Evolutionary conservation across 805 yeast genomes (phyloP).

Genomic region (Blastobotrys chiropterorum): DNA sequence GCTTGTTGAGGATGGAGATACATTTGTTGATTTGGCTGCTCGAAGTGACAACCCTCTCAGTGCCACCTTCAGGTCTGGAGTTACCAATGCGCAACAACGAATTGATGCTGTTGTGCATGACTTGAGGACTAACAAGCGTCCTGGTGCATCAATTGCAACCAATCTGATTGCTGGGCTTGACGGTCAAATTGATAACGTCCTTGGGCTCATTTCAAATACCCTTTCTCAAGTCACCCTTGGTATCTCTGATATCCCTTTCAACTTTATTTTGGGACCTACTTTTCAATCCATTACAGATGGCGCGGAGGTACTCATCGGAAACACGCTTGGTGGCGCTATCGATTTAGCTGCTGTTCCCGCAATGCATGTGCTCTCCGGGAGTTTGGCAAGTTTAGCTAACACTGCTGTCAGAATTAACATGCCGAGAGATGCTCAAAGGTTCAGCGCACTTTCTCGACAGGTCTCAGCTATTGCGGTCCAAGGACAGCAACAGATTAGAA

Average conservation of each 20-base stretch:
- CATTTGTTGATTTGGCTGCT: slow-evolving; percentile 4
- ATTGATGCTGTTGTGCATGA: slow-evolving; percentile 8
- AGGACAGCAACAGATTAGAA: not conserved
- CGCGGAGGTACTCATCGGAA: slow-evolving; percentile 29
- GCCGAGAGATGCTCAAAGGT: slow-evolving; percentile 16
- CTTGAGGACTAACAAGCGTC: not conserved
- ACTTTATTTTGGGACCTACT: slow-evolving; percentile 24
- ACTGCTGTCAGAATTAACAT: slow-evolving; percentile 19
- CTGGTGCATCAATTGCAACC: not conserved
- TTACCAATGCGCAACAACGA: slow-evolving; percentile 18
- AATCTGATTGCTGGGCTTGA: slow-evolving; percentile 29
- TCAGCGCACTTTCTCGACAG: slow-evolving; percentile 5
- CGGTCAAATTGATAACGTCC: slow-evolving; percentile 29
- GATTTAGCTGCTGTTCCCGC: slow-evolving; percentile 26
- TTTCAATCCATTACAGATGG: slow-evolving; percentile 30
- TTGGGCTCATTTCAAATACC: slow-evolving; percentile 19
- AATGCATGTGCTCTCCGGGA: slow-evolving; percentile 15
- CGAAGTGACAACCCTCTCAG: slow-evolving; percentile 3
- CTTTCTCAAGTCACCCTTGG: slow-evolving; percentile 24
- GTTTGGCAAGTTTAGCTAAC: slow-evolving; percentile 17
- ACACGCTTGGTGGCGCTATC: slow-evolving; percentile 13
- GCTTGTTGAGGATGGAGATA: slow-evolving; percentile 1
- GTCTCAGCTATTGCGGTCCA: not conserved
- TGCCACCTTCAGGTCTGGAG: slow-evolving; percentile 13
- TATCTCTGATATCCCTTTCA: slow-evolving; percentile 18